phyloP scores from a whole-genome alignment of 2,329 filamentous ascomycete genomes.

The Arthrobotrys musiformis region DNA sequence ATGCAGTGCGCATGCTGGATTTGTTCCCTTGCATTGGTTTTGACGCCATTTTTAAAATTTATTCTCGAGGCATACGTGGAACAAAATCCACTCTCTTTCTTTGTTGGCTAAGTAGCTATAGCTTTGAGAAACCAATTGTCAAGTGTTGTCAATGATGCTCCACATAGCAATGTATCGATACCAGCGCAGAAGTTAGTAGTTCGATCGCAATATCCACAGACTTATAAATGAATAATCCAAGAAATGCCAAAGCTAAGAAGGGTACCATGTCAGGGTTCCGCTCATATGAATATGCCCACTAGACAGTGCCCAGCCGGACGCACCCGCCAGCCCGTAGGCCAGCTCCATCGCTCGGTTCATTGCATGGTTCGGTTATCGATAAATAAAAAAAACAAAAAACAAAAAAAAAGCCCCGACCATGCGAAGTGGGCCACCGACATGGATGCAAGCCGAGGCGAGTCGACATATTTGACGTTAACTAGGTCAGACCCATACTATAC shows the following conservation, averaged over 20 bases:
- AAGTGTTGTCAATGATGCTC: too few species aligned
- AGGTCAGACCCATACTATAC: background rate
- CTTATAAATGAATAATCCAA: background rate
- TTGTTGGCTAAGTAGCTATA: too few species aligned
- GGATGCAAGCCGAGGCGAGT: slow-evolving; percentile 4
- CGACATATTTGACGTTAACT: background rate
- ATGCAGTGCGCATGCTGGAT: too few species aligned
- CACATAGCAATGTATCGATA: background rate
- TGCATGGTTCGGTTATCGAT: slow-evolving; percentile 32
- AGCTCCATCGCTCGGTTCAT: slow-evolving; percentile 17
- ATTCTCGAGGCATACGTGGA: too few species aligned
- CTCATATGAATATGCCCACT: background rate
- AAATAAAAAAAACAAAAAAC: too few species aligned
- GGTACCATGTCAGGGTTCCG: background rate
- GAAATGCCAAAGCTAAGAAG: background rate
- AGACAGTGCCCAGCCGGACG: background rate
- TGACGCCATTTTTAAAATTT: too few species aligned
- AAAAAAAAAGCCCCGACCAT: slow-evolving; percentile 18
- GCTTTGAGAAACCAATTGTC: too few species aligned
- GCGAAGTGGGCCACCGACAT: slow-evolving; percentile 11
- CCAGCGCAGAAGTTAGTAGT: background rate
- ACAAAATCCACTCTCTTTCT: too few species aligned
- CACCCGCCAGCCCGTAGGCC: background rate
- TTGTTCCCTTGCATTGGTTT: too few species aligned
- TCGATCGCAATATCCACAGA: background rate